Base-by-base conservation (phyloP, 108 stramenopile species). In the Cafeteria roenbergensis region DNA sequence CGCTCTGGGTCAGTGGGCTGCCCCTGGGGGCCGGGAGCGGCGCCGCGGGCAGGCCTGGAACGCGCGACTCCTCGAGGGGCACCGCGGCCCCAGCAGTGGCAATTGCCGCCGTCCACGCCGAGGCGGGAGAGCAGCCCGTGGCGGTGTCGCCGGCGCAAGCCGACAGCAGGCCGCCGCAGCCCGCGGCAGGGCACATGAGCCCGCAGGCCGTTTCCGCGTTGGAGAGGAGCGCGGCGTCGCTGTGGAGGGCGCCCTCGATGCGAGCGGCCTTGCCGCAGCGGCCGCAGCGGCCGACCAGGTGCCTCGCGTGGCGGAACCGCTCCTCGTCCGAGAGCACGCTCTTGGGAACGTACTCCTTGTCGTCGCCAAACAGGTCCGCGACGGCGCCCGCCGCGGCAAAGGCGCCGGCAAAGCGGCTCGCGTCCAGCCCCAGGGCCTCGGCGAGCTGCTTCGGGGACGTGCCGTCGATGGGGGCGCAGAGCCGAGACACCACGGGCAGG, bases 381-480 rank as follows among this genome's bases (percentile, higher is more conserved):
- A 50, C 42, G 6, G 42, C 66, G 31, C 27, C 42, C 50, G 1
- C 31, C 30, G n/a, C 32, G 20, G 29, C 32, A 12, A 36, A 31
- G 0, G n/a, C 0, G 24, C 4, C 25, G 38, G n/a, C n/a, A n/a
- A 71, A 78, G 55, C 72, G 64, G 36, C 66, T 24, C 24, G 78
- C 54, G 48, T 84, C 82, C n/a, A 84, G 73, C 30, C 82, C 82
- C 53, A 84, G 67, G 31, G 65, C 58, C 54, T 73, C 71, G 37
- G 82, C 80, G 12, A 84, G 51, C 9, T 70, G 64, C 26, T 70
- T 75, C 22, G 67, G 42, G 6, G 79, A 75, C 14, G 84, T 88
- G 32, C 89, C 93, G 65, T 95, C 92, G 71, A 99, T 99, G 30
- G 94, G 93, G 73, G 95, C 97, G 62, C 93, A 95, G 34, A 99